These are phyloP conservation scores for Ceratocystis ficicola DNA, from an alignment of 2,329 filamentous ascomycete genomes.

Conservation along the genomic window DNA sequence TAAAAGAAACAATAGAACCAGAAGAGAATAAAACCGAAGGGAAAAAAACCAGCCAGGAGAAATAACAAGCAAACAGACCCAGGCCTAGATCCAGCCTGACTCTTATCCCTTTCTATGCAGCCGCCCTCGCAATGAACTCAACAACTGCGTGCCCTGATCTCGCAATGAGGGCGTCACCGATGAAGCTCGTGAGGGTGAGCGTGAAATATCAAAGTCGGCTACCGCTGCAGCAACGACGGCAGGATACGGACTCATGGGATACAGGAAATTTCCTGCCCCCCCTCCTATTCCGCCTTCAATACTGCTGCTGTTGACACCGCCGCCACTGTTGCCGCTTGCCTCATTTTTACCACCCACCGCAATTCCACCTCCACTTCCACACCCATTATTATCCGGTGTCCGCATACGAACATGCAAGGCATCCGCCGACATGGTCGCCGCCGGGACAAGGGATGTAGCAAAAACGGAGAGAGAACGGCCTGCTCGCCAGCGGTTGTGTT, in stretches of 20 bases:
- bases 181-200: background rate
- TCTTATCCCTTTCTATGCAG: constrained; percentile 10
- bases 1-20: background rate
- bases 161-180: constrained; percentile 12
- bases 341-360: too few relatives aligned
- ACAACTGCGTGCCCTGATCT: constrained; percentile 12
- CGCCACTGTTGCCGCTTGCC: background rate
- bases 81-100: background rate
- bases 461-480: background rate
- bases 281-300: background rate
- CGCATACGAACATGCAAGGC: background rate
- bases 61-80: background rate
- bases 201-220: constrained; percentile 1
- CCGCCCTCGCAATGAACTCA: constrained; percentile 17
- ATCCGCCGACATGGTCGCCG: background rate
- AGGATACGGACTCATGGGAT: background rate
- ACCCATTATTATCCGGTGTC: background rate
- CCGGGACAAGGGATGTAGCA: background rate
- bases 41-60: background rate
- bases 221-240: background rate
- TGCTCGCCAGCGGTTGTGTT: background rate
- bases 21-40: background rate
- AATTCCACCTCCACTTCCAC: too few relatives aligned
- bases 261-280: background rate
- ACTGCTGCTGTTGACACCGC: background rate